Conservation (phyloP, 768 basidiomycete species). For the Lactarius quietus region DNA sequence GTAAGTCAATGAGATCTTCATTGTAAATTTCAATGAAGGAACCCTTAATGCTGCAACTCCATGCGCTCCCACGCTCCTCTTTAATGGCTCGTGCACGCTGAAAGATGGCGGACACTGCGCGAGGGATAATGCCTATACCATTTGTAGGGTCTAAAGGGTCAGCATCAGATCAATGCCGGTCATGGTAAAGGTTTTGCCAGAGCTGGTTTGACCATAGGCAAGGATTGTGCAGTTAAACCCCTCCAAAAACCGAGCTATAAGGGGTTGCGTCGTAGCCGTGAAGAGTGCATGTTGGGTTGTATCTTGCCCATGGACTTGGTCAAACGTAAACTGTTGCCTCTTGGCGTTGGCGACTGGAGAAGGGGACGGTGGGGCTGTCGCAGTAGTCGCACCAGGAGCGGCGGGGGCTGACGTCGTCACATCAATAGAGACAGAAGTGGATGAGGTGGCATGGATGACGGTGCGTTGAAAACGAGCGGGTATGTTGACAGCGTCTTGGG, state of each 20-base stretch:
- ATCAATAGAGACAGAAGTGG: constrained; percentile 83
- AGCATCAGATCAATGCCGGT: constrained; percentile 85
- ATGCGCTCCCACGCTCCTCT: constrained; percentile 68
- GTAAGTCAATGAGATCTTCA: constrained; percentile 95
- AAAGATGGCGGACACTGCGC: constrained; percentile 90
- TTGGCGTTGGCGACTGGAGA: constrained; percentile 45
- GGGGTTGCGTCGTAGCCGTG: constrained; percentile 76
- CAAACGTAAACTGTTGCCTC: constrained; percentile 87
- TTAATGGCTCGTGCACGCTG: constrained; percentile 68
- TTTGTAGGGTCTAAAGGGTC: constrained; percentile 80
- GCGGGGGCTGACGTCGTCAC: constrained; percentile 51
- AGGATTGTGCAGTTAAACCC: constrained; percentile 98
- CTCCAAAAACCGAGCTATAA: constrained; percentile 82
- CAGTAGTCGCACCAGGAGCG: constrained; percentile 47
- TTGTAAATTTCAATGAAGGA: constrained; percentile 99
- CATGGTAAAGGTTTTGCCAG: constrained; percentile 98
- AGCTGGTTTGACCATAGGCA: constrained; percentile 96
- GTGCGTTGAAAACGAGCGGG: constrained; percentile 92
- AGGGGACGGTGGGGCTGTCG: constrained; percentile 38
- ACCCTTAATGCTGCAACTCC: constrained; percentile 79
- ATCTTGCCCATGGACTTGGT: constrained; percentile 87
- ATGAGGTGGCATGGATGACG: constrained; percentile 73
- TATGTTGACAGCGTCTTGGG: constrained; percentile 79
- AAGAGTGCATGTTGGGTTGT: constrained; percentile 86
- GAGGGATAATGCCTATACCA: constrained; percentile 92